Conservation (phyloP, 2,329 filamentous ascomycete genomes). For the Penicillium sclerotiorum region DNA sequence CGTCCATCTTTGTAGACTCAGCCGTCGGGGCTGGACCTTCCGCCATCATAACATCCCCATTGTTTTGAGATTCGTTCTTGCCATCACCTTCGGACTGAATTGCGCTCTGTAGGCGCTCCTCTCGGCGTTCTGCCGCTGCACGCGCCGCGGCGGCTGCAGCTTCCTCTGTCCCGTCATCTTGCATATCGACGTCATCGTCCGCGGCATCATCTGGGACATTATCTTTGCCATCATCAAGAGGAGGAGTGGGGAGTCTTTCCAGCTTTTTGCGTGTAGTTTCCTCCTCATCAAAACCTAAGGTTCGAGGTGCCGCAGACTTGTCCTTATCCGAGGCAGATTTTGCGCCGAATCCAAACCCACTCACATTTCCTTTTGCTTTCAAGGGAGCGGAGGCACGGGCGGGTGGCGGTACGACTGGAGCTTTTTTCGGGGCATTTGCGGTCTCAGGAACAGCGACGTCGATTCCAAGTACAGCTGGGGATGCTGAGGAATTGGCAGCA, state of each 20-base stretch:
- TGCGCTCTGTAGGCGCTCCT: slow-evolving; percentile 58
- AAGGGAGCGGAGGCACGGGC: slow-evolving; percentile 51
- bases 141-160: slow-evolving; percentile 83
- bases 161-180: slow-evolving; percentile 81
- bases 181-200: slow-evolving; percentile 73
- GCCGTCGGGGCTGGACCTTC: slow-evolving; percentile 43
- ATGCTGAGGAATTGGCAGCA: slow-evolving; percentile 60
- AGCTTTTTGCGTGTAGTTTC: slow-evolving; percentile 85
- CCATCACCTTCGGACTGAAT: slow-evolving; percentile 33
- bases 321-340: slow-evolving; percentile 68
- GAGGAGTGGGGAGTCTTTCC: slow-evolving; percentile 80
- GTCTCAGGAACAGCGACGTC: slow-evolving; percentile 56
- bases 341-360: slow-evolving; percentile 77
- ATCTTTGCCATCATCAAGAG: slow-evolving; percentile 64
- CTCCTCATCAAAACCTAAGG: slow-evolving; percentile 84
- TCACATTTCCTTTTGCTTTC: slow-evolving; percentile 73
- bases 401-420: slow-evolving; percentile 42
- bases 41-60: slow-evolving; percentile 51
- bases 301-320: slow-evolving; percentile 70
- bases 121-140: slow-evolving; percentile 81
- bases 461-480: slow-evolving; percentile 58
- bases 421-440: slow-evolving; percentile 47
- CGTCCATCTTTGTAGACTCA: slow-evolving; percentile 42
- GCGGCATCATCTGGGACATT: slow-evolving; percentile 64
- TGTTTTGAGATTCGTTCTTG: slow-evolving; percentile 43